Evolutionary conservation across 257 asterid species (phyloP), one percentile per base, ranked within the genome.

Genomic region (Verbascum thapsus): DNA sequence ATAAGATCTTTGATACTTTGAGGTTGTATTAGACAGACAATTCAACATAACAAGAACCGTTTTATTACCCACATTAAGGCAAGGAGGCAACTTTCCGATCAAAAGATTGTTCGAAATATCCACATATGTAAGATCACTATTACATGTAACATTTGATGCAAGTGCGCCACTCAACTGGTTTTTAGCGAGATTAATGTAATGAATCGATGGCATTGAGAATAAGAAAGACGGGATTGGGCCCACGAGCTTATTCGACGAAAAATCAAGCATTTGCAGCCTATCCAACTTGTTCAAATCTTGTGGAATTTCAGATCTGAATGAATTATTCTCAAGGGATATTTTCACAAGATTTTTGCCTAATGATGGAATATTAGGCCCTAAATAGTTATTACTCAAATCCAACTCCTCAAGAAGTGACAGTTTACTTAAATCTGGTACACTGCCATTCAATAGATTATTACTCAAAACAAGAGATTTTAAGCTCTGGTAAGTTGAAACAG

Each of bases 131-230:
- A 94, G 95, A 3, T 74, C 80, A 10, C 43, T 18, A 19, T 66
- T 75, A 74, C 99, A 94, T 0, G 88, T 63, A 40, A 81, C 72
- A 67, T 70, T 76, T 0, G 77, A 13, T 18, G 79, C 73, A 65
- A 94, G 78, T 5, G 75, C 89, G 8, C 99, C 98, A 79, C 76
- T 88, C 51, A 94, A 39, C 80, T 85, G 90, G 41, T 94, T 94
- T 41, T 63, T 83, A 0, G 81, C 82, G 37, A 88, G 76, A 64
- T 66, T 80, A 6, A 94, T 59, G 56, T 56, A 78, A 69, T 72
- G 67, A 53, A 90, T 70, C 8, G 86, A 76, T 4, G 92, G 89
- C 74, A 90, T 17, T 0, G 96, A 85, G 60, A 94, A 86, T 42
- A 90, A 22, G 50, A 81, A 88, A 4, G 89, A 30, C n/a, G 99